Evolutionary conservation across 2,329 filamentous ascomycete species (phyloP), one percentile per base, ranked within the genome.

Genomic region (Talaromyces marneffei): DNA sequence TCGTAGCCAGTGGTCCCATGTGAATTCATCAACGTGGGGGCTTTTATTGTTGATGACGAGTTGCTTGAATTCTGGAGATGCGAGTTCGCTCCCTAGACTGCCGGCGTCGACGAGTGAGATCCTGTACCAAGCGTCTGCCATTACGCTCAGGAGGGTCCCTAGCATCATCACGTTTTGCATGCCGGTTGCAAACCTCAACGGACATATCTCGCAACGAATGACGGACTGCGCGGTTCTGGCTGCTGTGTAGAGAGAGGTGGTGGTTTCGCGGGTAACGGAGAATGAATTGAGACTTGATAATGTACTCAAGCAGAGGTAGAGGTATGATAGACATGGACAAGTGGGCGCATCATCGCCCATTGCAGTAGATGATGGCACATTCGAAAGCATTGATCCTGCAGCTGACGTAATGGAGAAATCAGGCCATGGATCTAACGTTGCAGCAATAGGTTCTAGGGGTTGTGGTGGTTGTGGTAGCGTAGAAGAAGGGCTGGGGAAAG

Each of bases 81-180:
- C 70, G 5, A 71, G 62, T 50, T 74, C 70, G 59, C 66, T 71
- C 8, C 74, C 74, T 12, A 80, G 64, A 12, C 76, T 72, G 53
- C 67, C 66, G 9, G 76, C 65, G 50, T 75, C 70, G 25, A 70
- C 68, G 55, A 73, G 69, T 23, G 69, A 74, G 18, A 79, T 69
- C 2, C 74, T 72, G 10, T 77, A 68, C 78, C 78, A 80, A 25
- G 72, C 68, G 60, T 79, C 78, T 23, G 75, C 76, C 18, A 78
- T 65, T 20, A 78, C 73, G n/a, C 72, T 79, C 50, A 80, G 66
- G 12, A 80, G 67, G 10, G 77, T 78, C 12, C 74, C 74, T n/a
- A 74, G 72, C 54, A 80, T 72, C 75, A 79, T 79, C 48, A 80
- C 72, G 57, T 80, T 80, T 62, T 79, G 78, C 25, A 77, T 66